Percentiles rank a stretch among this genome's conserved stretches.
Conservation (phyloP, 108 stramenopile genomes). For the Pinguiococcus pyrenoidosus region DNA sequence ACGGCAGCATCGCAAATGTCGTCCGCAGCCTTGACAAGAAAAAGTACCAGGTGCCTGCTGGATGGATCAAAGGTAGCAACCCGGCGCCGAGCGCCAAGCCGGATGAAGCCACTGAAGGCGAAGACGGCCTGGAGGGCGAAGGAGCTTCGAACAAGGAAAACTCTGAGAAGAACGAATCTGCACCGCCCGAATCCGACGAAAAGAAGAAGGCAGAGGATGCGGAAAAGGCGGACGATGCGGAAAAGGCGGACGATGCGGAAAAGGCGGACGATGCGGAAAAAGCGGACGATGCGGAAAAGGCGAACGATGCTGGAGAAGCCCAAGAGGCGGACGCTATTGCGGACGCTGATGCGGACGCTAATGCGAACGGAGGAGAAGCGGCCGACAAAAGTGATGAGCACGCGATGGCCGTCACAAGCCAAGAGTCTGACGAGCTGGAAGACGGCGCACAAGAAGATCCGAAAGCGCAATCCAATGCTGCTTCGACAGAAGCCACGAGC, state of each 20-base stretch:
- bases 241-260: conserved; percentile 31
- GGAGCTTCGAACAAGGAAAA: not conserved
- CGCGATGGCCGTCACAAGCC: not conserved
- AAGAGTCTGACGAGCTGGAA: conserved; percentile 37
- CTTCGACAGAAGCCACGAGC: not conserved
- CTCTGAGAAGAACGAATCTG: not conserved
- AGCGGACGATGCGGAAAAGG: conserved; percentile 25
- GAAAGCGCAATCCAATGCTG: not conserved
- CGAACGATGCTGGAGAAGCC: conserved; percentile 26
- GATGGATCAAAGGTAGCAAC: conserved; percentile 34
- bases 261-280: conserved; percentile 19
- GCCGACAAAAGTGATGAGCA: not conserved
- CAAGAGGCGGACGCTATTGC: conserved; percentile 2
- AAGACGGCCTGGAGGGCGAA: not conserved
- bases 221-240: conserved; percentile 31
- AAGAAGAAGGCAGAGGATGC: conserved; percentile 1
- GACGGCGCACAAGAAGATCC: not conserved
- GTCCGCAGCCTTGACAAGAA: conserved; percentile 53
- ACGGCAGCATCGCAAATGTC: conserved; percentile 68
- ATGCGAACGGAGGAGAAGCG: not conserved
- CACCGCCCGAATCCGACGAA: too few relatives aligned
- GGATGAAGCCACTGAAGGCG: not conserved
- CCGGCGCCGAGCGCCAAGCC: not conserved
- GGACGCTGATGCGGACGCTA: not conserved
- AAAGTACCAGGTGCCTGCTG: conserved; percentile 63